A percentile compares a stretch with the other conserved stretches of the same genome.
These are phyloP conservation scores for Poteriospumella lacustris DNA, from an alignment of 108 stramenopile genomes.

Conservation along the genomic window DNA sequence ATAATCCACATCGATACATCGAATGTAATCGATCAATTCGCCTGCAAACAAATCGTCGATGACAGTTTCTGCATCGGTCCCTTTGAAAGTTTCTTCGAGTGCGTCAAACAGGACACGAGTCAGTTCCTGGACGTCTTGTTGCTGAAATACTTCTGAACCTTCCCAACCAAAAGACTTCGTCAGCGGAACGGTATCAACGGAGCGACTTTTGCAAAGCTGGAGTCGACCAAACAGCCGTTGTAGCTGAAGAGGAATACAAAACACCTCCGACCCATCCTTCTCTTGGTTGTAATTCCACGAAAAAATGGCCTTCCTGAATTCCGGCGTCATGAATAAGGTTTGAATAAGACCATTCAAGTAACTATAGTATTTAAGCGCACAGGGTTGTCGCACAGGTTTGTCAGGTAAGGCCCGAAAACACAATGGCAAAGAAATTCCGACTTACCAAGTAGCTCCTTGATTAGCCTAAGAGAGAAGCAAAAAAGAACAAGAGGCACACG, in stretches of 20 bases:
- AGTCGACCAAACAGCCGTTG: constrained; percentile 51
- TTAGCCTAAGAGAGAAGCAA: constrained; percentile 40
- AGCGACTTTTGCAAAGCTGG: constrained; percentile 35
- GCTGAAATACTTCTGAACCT: constrained; percentile 31
- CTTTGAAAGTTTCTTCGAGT: constrained; percentile 46
- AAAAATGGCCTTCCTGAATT: constrained; percentile 26
- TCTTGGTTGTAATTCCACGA: constrained; percentile 33
- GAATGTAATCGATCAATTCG: constrained; percentile 39
- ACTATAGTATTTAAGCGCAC: too few relatives aligned
- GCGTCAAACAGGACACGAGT: constrained; percentile 56
- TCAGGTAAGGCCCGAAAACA: too few relatives aligned
- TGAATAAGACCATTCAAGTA: constrained; percentile 59
- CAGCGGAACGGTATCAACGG: constrained; percentile 44
- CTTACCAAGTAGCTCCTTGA: constrained; percentile 54
- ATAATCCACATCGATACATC: constrained; percentile 49
- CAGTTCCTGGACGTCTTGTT: constrained; percentile 55
- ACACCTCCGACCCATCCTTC: constrained; percentile 39
- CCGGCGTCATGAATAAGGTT: constrained; percentile 56
- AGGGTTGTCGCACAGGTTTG: too few relatives aligned
- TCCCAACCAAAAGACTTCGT: constrained; percentile 55
- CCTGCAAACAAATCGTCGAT: constrained; percentile 50
- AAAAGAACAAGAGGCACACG: background rate
- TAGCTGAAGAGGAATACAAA: constrained; percentile 52
- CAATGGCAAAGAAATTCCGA: background rate
- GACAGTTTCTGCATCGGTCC: constrained; percentile 36